phyloP scores from a whole-genome alignment of 2,329 filamentous ascomycete genomes.

The Microdochium bolleyi region DNA sequence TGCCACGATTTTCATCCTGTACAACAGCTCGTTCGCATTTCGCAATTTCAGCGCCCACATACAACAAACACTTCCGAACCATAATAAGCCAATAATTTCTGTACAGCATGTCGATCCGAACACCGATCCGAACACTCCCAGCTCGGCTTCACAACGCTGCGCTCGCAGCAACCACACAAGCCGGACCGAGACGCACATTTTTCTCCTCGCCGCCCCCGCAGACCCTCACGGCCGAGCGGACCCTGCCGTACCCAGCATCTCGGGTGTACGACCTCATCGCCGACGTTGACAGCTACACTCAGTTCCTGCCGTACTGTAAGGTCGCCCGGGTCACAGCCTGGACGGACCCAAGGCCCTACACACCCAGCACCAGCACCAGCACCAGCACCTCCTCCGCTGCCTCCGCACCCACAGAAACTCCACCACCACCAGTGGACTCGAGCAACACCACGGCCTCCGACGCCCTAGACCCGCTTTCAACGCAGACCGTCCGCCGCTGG shows the following conservation, averaged over 20 bases:
- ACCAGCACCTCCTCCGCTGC: neutral
- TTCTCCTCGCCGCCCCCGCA: conserved; percentile 32
- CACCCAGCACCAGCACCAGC: neutral
- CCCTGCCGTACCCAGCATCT: conserved; percentile 63
- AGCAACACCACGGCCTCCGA: conserved; percentile 11
- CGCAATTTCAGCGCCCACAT: too few species aligned
- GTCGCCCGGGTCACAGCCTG: conserved; percentile 69
- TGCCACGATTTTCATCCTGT: neutral
- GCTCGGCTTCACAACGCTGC: neutral
- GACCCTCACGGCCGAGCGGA: conserved; percentile 64
- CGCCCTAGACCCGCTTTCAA: neutral
- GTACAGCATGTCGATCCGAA: neutral
- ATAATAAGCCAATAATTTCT: neutral
- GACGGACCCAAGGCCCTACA: conserved; percentile 35
- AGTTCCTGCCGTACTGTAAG: conserved; percentile 89
- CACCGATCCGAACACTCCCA: neutral
- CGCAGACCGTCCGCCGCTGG: conserved; percentile 38
- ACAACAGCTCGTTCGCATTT: too few species aligned
- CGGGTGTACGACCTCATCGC: conserved; percentile 80
- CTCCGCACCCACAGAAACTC: neutral
- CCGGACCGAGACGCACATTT: neutral
- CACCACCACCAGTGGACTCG: conserved; percentile 20
- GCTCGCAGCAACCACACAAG: neutral
- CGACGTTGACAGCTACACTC: conserved; percentile 75
- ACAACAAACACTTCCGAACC: neutral